These are phyloP conservation scores for Penicillium sp. DNA, from an alignment of 2,329 filamentous ascomycete genomes.

Conservation along the genomic window DNA sequence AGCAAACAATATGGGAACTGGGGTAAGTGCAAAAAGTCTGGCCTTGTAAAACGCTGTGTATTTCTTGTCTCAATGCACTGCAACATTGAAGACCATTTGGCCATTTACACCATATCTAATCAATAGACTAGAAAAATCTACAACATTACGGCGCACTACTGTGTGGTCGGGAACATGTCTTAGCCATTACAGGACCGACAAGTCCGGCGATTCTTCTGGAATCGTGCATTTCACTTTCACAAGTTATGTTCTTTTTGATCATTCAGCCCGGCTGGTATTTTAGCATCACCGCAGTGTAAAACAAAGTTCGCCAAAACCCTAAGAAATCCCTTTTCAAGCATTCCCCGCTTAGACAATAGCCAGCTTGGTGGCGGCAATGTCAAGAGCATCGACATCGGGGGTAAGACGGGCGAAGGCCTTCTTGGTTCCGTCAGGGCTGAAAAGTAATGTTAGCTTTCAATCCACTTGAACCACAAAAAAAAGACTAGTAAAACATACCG, in stretches of 20 bases:
- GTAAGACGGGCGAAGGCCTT: constrained; percentile 98
- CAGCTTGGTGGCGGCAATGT: constrained; percentile 99
- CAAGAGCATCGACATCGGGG: constrained; percentile 93
- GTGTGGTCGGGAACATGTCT: constrained; percentile 1
- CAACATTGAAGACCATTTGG: background rate
- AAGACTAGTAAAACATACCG: constrained; percentile 56
- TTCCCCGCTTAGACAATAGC: constrained; percentile 76
- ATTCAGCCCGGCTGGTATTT: constrained; percentile 44
- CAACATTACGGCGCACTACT: background rate
- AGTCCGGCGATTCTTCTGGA: constrained; percentile 14
- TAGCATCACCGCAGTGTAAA: constrained; percentile 44
- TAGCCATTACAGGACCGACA: constrained; percentile 14
- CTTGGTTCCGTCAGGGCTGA: constrained; percentile 91
- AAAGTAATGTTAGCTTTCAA: constrained; percentile 15
- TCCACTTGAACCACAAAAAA: background rate
- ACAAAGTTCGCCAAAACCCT: constrained; percentile 48
- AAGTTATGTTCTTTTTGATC: constrained; percentile 37
- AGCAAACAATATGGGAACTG: background rate
- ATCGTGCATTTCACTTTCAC: constrained; percentile 22
- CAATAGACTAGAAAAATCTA: background rate
- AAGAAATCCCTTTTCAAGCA: constrained; percentile 36
- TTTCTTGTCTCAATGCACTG: background rate
- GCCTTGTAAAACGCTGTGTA: background rate
- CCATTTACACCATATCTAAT: background rate
- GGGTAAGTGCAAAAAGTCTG: background rate